Evolutionary conservation across 306 rosid genomes (phyloP).

Genomic region (Fagus crenata): DNA sequence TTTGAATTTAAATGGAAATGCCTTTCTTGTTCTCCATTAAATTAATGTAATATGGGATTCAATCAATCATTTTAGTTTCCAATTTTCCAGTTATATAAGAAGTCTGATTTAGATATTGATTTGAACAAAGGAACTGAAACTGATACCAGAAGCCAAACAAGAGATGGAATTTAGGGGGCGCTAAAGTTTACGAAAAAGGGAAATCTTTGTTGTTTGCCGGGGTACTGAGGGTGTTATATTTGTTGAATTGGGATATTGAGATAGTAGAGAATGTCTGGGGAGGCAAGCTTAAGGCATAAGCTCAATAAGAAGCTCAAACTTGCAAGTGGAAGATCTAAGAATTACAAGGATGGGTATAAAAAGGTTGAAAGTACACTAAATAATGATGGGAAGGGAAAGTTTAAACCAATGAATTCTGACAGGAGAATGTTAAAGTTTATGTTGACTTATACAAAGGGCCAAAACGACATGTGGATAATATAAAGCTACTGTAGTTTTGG

Average conservation of each 20-base stretch:
- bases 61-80: neutral
- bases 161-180: too few relatives aligned
- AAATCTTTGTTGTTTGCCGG: neutral
- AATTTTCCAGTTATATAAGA: neutral
- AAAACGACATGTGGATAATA: too few relatives aligned
- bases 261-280: slow-evolving; percentile 38
- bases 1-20: neutral
- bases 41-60: neutral
- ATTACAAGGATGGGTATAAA: slow-evolving; percentile 18
- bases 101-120: too few relatives aligned
- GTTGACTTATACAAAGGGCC: slow-evolving; percentile 3
- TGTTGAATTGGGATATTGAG: neutral
- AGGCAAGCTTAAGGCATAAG: slow-evolving; percentile 33
- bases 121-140: too few relatives aligned
- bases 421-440: slow-evolving; percentile 29
- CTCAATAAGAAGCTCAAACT: slow-evolving; percentile 40
- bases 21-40: neutral
- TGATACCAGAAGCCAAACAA: too few relatives aligned
- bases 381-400: slow-evolving; percentile 21
- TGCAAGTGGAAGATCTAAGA: slow-evolving; percentile 25
- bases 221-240: neutral
- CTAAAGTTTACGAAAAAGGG: neutral
- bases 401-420: slow-evolving; percentile 9
- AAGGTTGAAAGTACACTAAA: neutral
- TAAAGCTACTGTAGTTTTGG: too few relatives aligned